Percentiles rank a stretch among this genome's conserved stretches.
Conservation (phyloP, 164 flowering plant species). For the Cinnamomum micranthum region DNA sequence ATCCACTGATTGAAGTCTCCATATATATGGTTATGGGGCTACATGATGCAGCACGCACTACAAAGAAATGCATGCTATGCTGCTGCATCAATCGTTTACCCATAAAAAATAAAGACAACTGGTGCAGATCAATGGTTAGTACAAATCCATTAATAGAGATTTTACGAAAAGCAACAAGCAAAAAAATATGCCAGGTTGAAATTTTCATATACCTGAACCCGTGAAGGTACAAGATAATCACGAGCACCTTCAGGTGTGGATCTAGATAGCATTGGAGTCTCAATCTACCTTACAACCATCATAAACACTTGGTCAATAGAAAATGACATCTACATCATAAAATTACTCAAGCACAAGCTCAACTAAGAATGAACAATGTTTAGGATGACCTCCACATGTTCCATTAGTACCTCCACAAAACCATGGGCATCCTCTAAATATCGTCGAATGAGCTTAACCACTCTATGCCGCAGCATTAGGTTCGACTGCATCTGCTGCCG, state of each 20-base stretch:
- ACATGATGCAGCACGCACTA: too few relatives aligned
- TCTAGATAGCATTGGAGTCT: slow-evolving; percentile 89
- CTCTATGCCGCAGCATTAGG: slow-evolving; percentile 69
- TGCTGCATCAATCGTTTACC: too few relatives aligned
- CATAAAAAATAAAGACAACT: too few relatives aligned
- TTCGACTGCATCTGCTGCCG: slow-evolving; percentile 70
- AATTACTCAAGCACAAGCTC: background rate
- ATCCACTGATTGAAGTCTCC: too few relatives aligned
- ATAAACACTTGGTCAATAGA: slow-evolving; percentile 32
- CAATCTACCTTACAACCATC: slow-evolving; percentile 81
- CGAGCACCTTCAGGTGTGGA: slow-evolving; percentile 99
- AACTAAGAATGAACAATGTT: background rate
- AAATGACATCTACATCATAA: background rate
- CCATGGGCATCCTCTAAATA: slow-evolving; percentile 74
- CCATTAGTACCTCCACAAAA: slow-evolving; percentile 78
- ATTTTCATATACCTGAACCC: slow-evolving; percentile 69
- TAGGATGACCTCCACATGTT: background rate
- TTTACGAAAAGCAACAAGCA: background rate
- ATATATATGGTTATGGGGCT: too few relatives aligned
- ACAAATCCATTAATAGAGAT: slow-evolving; percentile 1
- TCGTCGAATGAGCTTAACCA: slow-evolving; percentile 78
- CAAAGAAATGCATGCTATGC: too few relatives aligned
- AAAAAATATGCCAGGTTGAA: slow-evolving; percentile 3
- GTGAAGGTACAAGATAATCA: slow-evolving; percentile 93
- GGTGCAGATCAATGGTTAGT: background rate